Conservation (phyloP, 306 rosid species). For the Corylus avellana region DNA sequence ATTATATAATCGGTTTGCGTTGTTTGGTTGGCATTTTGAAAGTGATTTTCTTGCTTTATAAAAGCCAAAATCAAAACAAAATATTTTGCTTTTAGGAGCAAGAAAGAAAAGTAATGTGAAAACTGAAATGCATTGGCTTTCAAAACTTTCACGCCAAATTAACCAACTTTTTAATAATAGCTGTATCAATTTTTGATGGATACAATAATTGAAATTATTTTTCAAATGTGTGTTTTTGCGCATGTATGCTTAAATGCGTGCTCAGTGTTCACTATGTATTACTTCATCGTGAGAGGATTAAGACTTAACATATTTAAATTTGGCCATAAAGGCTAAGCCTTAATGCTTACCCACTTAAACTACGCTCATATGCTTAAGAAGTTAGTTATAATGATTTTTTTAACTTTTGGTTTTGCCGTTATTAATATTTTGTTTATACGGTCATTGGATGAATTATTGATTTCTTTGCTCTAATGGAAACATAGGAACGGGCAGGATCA, state of each 20-base stretch:
- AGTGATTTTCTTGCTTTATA: neutral
- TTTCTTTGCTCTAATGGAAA: constrained; percentile 16
- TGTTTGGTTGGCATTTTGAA: neutral
- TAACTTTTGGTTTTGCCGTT: neutral
- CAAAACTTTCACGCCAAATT: neutral
- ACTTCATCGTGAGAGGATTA: neutral
- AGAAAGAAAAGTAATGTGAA: neutral
- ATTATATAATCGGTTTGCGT: neutral
- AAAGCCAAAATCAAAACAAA: neutral
- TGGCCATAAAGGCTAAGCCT: neutral
- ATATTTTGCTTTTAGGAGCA: constrained; percentile 6
- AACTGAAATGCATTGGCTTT: neutral
- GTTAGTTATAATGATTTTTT: neutral
- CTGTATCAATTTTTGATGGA: neutral
- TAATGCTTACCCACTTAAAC: neutral
- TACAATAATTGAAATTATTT: neutral
- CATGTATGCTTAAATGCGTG: neutral
- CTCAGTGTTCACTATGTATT: neutral
- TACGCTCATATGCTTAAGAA: neutral
- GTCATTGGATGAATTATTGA: neutral
- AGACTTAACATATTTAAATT: neutral
- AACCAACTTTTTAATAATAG: too few species aligned
- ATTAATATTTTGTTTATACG: neutral
- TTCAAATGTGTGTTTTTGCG: neutral
- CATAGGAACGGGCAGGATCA: constrained; percentile 69